A percentile compares a stretch with the other conserved stretches of the same genome.
These are phyloP conservation scores for Meredithiella fracta DNA, from an alignment of 2,329 filamentous ascomycete genomes.

Conservation along the genomic window DNA sequence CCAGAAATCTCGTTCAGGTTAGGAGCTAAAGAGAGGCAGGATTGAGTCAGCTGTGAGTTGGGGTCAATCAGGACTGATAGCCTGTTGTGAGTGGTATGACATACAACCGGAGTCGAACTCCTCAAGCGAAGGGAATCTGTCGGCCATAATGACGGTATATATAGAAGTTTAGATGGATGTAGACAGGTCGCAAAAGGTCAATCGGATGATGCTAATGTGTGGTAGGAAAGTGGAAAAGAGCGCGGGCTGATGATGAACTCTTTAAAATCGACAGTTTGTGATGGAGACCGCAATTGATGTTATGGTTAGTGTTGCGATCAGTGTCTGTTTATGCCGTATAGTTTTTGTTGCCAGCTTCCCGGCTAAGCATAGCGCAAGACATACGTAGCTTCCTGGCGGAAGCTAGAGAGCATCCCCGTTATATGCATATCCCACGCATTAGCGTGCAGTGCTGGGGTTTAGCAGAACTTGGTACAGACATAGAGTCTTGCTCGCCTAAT, in stretches of 20 bases:
- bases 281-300: not conserved
- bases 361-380: slow-evolving; percentile 4
- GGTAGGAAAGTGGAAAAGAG: not conserved
- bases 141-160: slow-evolving; percentile 39
- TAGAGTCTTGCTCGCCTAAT: no score
- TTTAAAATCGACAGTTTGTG: not conserved
- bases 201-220: not conserved
- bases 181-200: not conserved
- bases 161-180: not conserved
- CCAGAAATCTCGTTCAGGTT: slow-evolving; percentile 41
- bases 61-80: not conserved
- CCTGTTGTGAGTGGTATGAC: slow-evolving; percentile 14
- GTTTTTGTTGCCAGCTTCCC: slow-evolving; percentile 7
- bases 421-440: not conserved
- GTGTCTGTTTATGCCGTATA: not conserved
- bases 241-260: not conserved
- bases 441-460: no score
- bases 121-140: slow-evolving; percentile 64
- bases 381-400: slow-evolving; percentile 6
- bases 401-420: not conserved
- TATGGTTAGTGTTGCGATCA: not conserved
- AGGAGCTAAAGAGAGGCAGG: slow-evolving; percentile 35
- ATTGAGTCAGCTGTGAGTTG: not conserved
- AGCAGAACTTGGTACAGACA: not conserved
- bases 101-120: slow-evolving; percentile 54